A percentile compares a stretch with the other conserved stretches of the same genome.
These are phyloP conservation scores for Streptanthus diversifolius DNA, from an alignment of 345 rosid genomes.

Conservation along the genomic window DNA sequence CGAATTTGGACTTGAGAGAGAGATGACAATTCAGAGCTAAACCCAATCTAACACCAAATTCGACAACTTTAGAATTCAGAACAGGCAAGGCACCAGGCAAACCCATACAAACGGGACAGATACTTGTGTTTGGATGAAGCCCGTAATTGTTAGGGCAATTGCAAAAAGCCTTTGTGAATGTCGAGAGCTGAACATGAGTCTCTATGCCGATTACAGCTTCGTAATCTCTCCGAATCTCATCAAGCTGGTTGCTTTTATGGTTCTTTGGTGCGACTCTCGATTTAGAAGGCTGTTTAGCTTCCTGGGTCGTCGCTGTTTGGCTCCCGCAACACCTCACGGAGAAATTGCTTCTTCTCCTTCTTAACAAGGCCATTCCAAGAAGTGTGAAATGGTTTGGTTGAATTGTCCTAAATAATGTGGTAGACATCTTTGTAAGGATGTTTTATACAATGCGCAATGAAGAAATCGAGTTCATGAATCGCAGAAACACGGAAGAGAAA, in stretches of 20 bases:
- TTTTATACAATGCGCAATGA: neutral
- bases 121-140: constrained; percentile 60
- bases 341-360: constrained; percentile 43
- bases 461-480: neutral
- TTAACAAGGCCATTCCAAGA: constrained; percentile 40
- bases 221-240: constrained; percentile 52
- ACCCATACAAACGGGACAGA: constrained; percentile 95
- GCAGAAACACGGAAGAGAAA: neutral
- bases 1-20: constrained; percentile 76
- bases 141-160: constrained; percentile 83
- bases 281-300: constrained; percentile 41
- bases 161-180: constrained; percentile 87
- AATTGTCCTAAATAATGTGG: constrained; percentile 48
- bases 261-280: constrained; percentile 45
- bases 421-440: constrained; percentile 46
- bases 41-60: constrained; percentile 77
- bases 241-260: constrained; percentile 43
- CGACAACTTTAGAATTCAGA: constrained; percentile 78
- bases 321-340: constrained; percentile 44
- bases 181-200: constrained; percentile 91
- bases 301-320: constrained; percentile 53
- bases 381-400: constrained; percentile 49
- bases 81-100: constrained; percentile 95
- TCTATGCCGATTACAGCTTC: constrained; percentile 93
- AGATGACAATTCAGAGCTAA: constrained; percentile 85